Evolutionary conservation across 345 rosid species (phyloP), one percentile per base, ranked within the genome.

Genomic region (Toxicodendron radicans): DNA sequence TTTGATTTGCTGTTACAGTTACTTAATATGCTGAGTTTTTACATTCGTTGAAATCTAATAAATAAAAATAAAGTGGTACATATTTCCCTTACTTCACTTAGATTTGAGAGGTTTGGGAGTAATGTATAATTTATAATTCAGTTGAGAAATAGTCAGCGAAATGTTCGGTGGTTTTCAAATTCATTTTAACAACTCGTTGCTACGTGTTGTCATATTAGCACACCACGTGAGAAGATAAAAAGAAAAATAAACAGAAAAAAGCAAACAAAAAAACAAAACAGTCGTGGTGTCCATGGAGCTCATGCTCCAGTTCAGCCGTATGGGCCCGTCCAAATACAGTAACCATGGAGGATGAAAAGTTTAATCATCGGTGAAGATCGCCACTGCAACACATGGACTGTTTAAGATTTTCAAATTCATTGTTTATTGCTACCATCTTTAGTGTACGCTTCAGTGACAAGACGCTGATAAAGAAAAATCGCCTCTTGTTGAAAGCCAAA

Each of bases 401-500:
- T n/a, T 71, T 73, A 63, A 72, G 82, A 27, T 60, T 62, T 49
- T 63, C 71, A 48, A 20, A 16, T 43, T 46, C 78, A 52, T 9
- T 69, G 2, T 10, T 78, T 35, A 2, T 76, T 58, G 12, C 75
- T 11, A 51, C 74, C 73, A 17, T 66, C 77, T 30, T 64, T 38
- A 10, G 17, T 32, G 9, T 21, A 18, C 45, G 59, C 81, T 41
- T 71, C 80, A 56, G 63, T 63, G 73, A 68, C 66, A 54, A 74
- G 71, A 64, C 43, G 20, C 66, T 57, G 75, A 73, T 57, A 10
- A 72, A 73, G 76, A 70, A 58, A 58, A 53, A 52, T 43, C 64
- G 75, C 5, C 23, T 61, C 21, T 61, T 51, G 49, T 67, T 81
- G 79, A 80, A 81, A 79, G 92, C 95, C 5, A 79, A 80, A 30